Evolutionary conservation across 2,329 filamentous ascomycete genomes (phyloP).

Genomic region (Aspergillus spinulosporus): DNA sequence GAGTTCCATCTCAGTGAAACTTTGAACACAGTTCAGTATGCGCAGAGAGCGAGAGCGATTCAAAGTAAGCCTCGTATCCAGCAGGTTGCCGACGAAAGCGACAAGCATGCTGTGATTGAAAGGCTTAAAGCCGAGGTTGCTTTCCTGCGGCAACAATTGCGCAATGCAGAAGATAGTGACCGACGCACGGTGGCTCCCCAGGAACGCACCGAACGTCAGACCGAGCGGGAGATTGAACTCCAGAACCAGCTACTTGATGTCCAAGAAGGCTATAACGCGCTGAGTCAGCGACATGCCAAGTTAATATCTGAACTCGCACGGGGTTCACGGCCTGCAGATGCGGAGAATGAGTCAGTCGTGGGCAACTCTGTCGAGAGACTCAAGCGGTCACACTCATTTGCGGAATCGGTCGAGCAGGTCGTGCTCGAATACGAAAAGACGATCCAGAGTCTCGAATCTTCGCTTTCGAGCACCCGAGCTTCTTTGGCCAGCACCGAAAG

Average conservation of each 20-base stretch:
- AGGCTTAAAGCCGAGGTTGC: conserved; percentile 89
- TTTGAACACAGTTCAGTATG: conserved; percentile 95
- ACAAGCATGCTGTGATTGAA: conserved; percentile 92
- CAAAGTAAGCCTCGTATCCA: conserved; percentile 98
- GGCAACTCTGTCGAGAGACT: conserved; percentile 81
- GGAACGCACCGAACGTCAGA: conserved; percentile 75
- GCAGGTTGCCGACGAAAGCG: conserved; percentile 82
- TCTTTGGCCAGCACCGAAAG: conserved; percentile 84
- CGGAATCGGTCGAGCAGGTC: conserved; percentile 91
- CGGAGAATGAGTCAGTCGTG: conserved; percentile 56
- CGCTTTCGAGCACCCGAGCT: conserved; percentile 81
- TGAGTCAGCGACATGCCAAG: conserved; percentile 92
- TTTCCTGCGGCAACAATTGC: conserved; percentile 91
- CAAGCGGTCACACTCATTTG: conserved; percentile 93
- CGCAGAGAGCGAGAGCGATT: conserved; percentile 90
- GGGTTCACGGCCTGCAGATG: conserved; percentile 64
- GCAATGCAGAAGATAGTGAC: conserved; percentile 70
- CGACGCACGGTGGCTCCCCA: conserved; percentile 57
- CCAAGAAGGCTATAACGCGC: conserved; percentile 90
- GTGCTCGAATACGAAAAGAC: conserved; percentile 98
- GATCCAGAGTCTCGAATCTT: conserved; percentile 89
- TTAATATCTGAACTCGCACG: conserved; percentile 91
- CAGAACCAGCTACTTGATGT: conserved; percentile 90
- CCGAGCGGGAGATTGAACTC: conserved; percentile 82
- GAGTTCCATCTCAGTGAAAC: conserved; percentile 98